Conservation (phyloP, 1,139 yeast species). For the Suhomyces kunorum region DNA sequence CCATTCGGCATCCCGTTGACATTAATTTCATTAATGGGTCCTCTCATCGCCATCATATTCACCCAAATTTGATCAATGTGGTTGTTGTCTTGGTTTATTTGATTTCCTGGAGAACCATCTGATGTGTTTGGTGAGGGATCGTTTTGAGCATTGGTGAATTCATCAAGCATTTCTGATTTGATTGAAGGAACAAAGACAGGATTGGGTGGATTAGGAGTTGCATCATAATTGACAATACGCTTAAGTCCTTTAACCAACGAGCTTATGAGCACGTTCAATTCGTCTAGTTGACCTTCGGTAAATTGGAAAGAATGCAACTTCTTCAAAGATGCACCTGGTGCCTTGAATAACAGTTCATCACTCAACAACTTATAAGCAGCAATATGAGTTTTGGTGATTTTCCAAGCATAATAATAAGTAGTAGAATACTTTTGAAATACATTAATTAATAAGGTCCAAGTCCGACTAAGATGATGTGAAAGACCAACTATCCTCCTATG, state of each 20-base stretch:
- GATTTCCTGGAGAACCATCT: conserved; percentile 11
- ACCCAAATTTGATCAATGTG: conserved; percentile 22
- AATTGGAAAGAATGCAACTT: conserved; percentile 18
- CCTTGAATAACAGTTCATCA: conserved; percentile 14
- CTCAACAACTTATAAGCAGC: conserved; percentile 15
- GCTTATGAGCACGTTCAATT: conserved; percentile 14
- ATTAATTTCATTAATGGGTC: background rate
- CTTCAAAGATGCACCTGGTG: conserved; percentile 14
- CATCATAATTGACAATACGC: conserved; percentile 9
- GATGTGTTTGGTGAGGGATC: conserved; percentile 2
- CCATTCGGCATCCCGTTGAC: background rate
- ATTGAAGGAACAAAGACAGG: background rate
- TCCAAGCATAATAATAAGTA: conserved; percentile 57
- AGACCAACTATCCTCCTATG: conserved; percentile 13
- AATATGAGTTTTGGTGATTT: conserved; percentile 45
- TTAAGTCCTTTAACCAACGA: conserved; percentile 13
- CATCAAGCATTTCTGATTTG: background rate
- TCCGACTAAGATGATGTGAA: conserved; percentile 4
- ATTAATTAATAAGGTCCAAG: conserved; percentile 10
- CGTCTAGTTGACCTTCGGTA: conserved; percentile 18
- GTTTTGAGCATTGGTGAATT: background rate
- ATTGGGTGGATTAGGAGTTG: background rate
- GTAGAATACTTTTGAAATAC: conserved; percentile 23
- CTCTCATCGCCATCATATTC: conserved; percentile 18
- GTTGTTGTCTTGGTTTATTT: conserved; percentile 7